These are phyloP conservation scores for Solanum pimpinellifolium DNA, from an alignment of 257 asterid species.

Conservation along the genomic window DNA sequence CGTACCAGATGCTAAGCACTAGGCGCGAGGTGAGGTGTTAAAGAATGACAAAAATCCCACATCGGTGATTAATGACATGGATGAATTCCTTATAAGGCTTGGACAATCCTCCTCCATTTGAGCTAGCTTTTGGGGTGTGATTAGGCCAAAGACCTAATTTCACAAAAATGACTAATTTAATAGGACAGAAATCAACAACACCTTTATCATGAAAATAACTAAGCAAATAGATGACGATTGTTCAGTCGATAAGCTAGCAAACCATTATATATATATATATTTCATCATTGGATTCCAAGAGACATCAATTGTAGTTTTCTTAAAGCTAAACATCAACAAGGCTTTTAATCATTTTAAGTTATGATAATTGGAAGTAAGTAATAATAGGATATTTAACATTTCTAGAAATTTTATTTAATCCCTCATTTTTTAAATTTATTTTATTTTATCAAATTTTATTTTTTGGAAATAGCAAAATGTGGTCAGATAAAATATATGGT, in stretches of 20 bases:
- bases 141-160: too few species aligned
- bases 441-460: neutral
- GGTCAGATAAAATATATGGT: neutral
- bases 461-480: constrained; percentile 15
- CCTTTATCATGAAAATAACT: neutral
- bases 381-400: neutral
- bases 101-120: too few species aligned
- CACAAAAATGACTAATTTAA: neutral
- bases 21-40: too few species aligned
- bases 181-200: neutral
- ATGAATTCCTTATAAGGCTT: too few species aligned
- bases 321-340: neutral
- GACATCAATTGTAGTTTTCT: neutral
- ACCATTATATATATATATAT: neutral
- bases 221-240: neutral
- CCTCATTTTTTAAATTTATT: neutral
- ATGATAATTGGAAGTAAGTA: neutral
- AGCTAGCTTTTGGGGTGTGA: too few species aligned
- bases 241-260: neutral
- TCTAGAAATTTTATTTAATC: neutral
- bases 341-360: neutral
- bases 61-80: too few species aligned
- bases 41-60: too few species aligned
- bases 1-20: too few species aligned
- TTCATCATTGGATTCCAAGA: neutral